Conservation (phyloP, 2,329 filamentous ascomycete species). For the Calonectria montana region DNA sequence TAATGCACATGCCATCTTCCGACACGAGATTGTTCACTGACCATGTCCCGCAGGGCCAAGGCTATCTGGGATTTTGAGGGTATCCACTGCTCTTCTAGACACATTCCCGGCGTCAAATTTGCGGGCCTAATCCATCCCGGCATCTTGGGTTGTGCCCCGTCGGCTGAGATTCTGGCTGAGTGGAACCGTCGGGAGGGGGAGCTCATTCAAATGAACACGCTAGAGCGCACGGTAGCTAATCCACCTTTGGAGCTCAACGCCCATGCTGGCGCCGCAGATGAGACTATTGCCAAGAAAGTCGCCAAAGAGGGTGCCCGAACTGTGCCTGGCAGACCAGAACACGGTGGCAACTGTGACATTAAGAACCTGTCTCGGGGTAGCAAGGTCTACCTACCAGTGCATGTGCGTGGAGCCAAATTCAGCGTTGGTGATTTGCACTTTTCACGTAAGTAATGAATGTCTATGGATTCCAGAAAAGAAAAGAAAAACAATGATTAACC, state of each 20-base stretch:
- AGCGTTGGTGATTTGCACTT: constrained; percentile 91
- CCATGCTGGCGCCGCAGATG: constrained; percentile 76
- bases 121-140: constrained; percentile 91
- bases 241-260: constrained; percentile 78
- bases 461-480: not conserved
- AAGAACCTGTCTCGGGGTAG: constrained; percentile 84
- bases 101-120: constrained; percentile 89
- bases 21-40: not conserved
- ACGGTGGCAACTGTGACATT: constrained; percentile 93
- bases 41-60: constrained; percentile 55
- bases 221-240: constrained; percentile 79
- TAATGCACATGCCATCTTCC: constrained; percentile 52
- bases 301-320: constrained; percentile 85
- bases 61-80: constrained; percentile 70
- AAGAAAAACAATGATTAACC: not conserved
- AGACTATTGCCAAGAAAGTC: constrained; percentile 72
- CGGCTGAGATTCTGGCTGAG: constrained; percentile 77
- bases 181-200: constrained; percentile 90
- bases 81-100: constrained; percentile 81
- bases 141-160: constrained; percentile 90
- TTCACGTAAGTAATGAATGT: constrained; percentile 58
- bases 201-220: constrained; percentile 76
- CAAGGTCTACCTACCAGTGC: constrained; percentile 89
- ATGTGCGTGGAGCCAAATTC: constrained; percentile 89
- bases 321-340: constrained; percentile 85